Conservation (phyloP, 2,329 filamentous ascomycete genomes). For the Xylaria sp. region DNA sequence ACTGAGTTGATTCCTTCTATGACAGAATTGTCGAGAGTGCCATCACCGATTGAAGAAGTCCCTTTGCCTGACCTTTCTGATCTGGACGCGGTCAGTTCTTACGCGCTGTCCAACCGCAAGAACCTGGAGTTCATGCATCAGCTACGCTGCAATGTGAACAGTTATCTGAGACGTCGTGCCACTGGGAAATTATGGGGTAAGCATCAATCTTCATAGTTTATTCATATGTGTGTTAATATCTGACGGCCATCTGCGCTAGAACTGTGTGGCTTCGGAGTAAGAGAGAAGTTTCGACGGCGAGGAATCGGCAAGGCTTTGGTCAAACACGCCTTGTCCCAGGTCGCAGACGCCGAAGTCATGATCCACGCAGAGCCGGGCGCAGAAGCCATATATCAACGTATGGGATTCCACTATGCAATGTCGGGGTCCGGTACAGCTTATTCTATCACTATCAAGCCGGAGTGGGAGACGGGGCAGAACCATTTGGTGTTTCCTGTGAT, state of each 20-base stretch:
- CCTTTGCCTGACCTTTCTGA: background rate
- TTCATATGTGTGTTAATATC: background rate
- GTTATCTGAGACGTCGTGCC: background rate
- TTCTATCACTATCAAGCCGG: background rate
- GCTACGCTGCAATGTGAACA: background rate
- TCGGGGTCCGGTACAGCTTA: background rate
- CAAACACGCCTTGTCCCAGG: conserved; percentile 15
- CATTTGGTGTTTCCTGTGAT: conserved; percentile 2
- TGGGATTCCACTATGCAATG: conserved; percentile 18
- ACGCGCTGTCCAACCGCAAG: background rate
- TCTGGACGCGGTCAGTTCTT: conserved; percentile 11
- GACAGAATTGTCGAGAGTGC: background rate
- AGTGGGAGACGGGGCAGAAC: background rate
- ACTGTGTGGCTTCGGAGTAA: conserved; percentile 13
- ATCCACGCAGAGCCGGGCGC: background rate
- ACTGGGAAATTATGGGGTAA: conserved; percentile 13
- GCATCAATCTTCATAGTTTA: background rate
- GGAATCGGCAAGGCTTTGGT: conserved; percentile 23
- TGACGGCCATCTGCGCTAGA: conserved; percentile 3
- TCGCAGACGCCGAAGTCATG: conserved; percentile 7
- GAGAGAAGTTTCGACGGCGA: conserved; percentile 7
- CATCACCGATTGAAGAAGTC: too few species aligned
- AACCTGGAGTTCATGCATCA: background rate
- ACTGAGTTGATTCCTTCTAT: background rate
- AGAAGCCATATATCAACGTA: conserved; percentile 7